Base-by-base conservation (phyloP, 2,329 filamentous ascomycete species). In the Mariannaea sp. region DNA sequence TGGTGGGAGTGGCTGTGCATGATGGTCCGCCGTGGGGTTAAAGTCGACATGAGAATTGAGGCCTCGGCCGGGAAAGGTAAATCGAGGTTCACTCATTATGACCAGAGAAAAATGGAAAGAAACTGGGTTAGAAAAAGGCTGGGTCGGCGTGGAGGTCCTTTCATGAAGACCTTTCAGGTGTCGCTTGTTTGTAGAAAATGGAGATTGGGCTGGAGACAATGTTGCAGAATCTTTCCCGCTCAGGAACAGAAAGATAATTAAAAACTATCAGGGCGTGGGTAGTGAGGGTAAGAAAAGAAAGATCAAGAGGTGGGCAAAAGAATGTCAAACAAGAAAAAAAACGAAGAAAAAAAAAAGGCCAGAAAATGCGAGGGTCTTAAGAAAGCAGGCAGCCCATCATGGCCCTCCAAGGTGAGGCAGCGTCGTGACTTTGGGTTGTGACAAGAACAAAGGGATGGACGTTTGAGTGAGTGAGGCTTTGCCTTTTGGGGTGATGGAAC, bases 361-460 rank as follows among this genome's bases (percentile, higher is more conserved):
- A 49, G 7, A 13, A 45, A 38, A 19, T 24, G 13, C 20, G 13
- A 19, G 38, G 26, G 14, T 45, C 42, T 13, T 45, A 14, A 49
- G 32, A 41, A 43, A 47, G 41, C 49, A 39, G 40, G 48, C 42
- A 60, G 60, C 42, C 62, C 62, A 61, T 61, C 62, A 47, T 61
- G 38, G 50, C 42, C 51, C n/a, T 42, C 30, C 5, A 5, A n/a
- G 26, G 17, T 27, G 55, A 53, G 56, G 61, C 59, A 60, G 57
- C 55, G 57, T 57, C 33, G 47, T 48, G 35, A 24, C 13, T 58
- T 56, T 42, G 55, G n/a, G 59, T 67, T 67, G 62, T 66, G 60
- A 60, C 39, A 44, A 58, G 65, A 65, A 68, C 66, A 67, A 68
- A 67, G 61, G 51, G 20, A 22, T n/a, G 36, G 7, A 13, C 4